Evolutionary conservation across 139 green algal genomes (phyloP).

Genomic region (Yamagishiella unicocca): DNA sequence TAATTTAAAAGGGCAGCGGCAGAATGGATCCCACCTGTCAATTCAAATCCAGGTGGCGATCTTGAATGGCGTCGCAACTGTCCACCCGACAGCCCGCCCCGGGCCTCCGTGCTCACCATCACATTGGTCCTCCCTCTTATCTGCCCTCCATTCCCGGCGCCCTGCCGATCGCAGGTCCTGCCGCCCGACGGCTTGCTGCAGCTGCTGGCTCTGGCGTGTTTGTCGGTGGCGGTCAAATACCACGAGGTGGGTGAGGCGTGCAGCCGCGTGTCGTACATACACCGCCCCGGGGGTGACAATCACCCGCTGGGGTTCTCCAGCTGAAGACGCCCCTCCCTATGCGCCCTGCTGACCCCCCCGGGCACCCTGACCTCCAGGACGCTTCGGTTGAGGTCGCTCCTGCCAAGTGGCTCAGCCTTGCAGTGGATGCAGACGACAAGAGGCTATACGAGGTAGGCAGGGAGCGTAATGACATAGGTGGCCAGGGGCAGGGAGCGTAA

Average conservation of each 20-base stretch:
- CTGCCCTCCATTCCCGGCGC: background rate
- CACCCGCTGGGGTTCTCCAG: no score
- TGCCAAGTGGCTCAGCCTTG: constrained; percentile 3
- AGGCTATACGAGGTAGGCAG: background rate
- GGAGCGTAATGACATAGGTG: no score
- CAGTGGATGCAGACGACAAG: background rate
- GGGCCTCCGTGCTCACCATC: no score
- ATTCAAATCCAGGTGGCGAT: background rate
- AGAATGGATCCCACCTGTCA: background rate
- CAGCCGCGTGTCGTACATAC: background rate
- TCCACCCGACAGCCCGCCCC: no score
- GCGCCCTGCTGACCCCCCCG: no score
- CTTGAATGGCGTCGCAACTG: no score
- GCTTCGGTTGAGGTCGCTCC: background rate
- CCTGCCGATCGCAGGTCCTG: constrained; percentile 1
- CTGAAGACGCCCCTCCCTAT: no score
- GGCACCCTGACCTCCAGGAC: background rate
- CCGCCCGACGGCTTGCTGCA: constrained; percentile 9
- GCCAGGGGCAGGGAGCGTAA: no score
- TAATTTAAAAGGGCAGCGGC: background rate
- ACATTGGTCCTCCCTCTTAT: background rate
- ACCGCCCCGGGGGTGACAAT: background rate
- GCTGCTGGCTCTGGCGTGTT: constrained; percentile 23
- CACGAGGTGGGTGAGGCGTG: background rate
- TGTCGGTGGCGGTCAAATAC: constrained; percentile 29